Conservation (phyloP, 169 alveolate genomes). For the Fabrea salina region DNA sequence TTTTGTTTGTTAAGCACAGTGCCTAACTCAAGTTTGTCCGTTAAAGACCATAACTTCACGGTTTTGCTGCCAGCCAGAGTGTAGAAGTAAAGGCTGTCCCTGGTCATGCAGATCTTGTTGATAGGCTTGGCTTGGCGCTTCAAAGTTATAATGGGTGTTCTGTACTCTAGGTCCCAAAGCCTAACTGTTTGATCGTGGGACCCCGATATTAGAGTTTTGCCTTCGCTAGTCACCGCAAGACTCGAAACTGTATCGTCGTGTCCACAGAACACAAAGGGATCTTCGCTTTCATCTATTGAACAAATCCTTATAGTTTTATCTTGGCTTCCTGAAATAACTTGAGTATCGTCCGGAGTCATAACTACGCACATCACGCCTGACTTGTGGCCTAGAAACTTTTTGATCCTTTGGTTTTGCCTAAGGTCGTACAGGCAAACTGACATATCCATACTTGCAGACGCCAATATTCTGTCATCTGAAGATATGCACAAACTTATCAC, state of each 20-base stretch:
- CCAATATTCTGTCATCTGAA: neutral
- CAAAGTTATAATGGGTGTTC: neutral
- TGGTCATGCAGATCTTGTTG: neutral
- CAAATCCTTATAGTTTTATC: slow-evolving; percentile 24
- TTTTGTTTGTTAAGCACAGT: neutral
- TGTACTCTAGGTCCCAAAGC: neutral
- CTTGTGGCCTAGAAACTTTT: neutral
- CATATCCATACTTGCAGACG: neutral
- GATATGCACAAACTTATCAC: neutral
- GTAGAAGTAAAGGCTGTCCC: neutral
- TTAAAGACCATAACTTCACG: neutral
- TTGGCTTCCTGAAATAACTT: slow-evolving; percentile 12
- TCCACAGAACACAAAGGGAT: neutral
- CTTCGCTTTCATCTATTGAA: neutral
- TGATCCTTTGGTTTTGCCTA: neutral
- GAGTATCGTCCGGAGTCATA: neutral
- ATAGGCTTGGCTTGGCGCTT: neutral
- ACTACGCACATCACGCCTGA: neutral
- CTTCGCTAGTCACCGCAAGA: neutral
- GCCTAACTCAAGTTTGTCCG: neutral
- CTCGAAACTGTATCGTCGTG: slow-evolving; percentile 16
- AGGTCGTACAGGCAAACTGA: neutral
- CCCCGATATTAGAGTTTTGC: neutral
- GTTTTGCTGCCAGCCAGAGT: neutral
- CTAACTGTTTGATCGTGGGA: neutral